phyloP scores from a whole-genome alignment of 1,284 basidiomycete genomes.

The Pseudozyma sp. region DNA sequence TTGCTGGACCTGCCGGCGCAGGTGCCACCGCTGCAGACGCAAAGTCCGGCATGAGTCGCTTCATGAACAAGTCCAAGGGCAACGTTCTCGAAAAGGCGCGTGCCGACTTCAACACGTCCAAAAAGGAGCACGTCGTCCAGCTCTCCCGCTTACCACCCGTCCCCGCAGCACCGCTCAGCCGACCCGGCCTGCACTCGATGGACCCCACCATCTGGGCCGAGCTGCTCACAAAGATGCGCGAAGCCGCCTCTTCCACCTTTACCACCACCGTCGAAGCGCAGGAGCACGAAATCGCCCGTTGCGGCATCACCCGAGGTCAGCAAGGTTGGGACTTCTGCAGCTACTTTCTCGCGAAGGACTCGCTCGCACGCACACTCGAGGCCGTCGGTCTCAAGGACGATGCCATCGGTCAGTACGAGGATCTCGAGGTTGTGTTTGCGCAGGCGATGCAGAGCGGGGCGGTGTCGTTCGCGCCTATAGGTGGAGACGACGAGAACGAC shows the following conservation, averaged over 20 bases:
- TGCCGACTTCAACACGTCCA: constrained; percentile 90
- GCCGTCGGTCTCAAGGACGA: constrained; percentile 90
- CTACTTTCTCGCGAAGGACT: constrained; percentile 87
- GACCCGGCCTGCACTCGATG: constrained; percentile 75
- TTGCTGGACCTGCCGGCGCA: constrained; percentile 70
- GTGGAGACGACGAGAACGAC: constrained; percentile 73
- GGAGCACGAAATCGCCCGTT: constrained; percentile 50
- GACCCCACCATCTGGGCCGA: constrained; percentile 91
- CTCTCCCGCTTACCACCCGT: constrained; percentile 40
- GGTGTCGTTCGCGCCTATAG: constrained; percentile 48
- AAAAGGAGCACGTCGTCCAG: constrained; percentile 74
- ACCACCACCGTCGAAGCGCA: constrained; percentile 76
- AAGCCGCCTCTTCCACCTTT: constrained; percentile 83
- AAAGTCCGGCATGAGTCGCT: constrained; percentile 56
- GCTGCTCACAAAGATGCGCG: constrained; percentile 87
- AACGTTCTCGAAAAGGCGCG: constrained; percentile 89
- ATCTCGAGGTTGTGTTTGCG: constrained; percentile 84
- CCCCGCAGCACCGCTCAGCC: constrained; percentile 74
- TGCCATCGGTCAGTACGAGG: constrained; percentile 87
- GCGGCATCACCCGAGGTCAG: constrained; percentile 24
- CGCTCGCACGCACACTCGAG: constrained; percentile 89
- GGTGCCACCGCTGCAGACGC: constrained; percentile 77
- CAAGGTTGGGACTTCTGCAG: constrained; percentile 68
- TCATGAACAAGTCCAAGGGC: constrained; percentile 82
- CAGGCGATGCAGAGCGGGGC: constrained; percentile 53